Evolutionary conservation across 225 moss, liverwort and hornwort species (phyloP), one percentile per base, ranked within the genome.

Genomic region (Neckera pumila): DNA sequence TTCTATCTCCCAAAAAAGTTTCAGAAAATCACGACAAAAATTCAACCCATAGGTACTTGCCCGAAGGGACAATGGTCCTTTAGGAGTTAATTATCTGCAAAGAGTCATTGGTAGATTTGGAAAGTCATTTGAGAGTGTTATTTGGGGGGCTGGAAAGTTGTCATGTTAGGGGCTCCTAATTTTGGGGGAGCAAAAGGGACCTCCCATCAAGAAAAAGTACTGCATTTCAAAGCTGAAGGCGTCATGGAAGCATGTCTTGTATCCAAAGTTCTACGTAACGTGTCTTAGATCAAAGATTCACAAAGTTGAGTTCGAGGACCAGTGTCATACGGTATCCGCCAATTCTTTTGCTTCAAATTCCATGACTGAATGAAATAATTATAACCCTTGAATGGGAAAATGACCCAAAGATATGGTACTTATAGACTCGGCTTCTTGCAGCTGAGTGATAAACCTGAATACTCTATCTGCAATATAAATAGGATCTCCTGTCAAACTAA

Each of bases 301-400:
- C 42, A 80, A 57, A 47, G 45, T 30, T 80, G 45, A 70, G 45
- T 59, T 87, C 14, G 20, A 49, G 42, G 31, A 76, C 33, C 76
- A 79, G 59, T 23, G 4, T 54, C 76, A 63, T 54, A 84, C 8
- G 27, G 17, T 69, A 23, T n/a, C 47, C 47, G 54, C 28, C 47
- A 84, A 84, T 63, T 65, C 47, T 17, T 34, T 57, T 63, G 76
- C 45, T 87, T 80, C 6, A 53, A 87, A 76, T 81, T 63, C 82
- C 85, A 90, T 92, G 82, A 89, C 87, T 85, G 81, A 85, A 87
- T 91, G 87, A 69, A 91, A 87, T 78, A 90, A 87, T 85, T 83
- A 74, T 59, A 89, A 82, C 82, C 85, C 89, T 85, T 72, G 87
- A 34, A 85, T 56, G 87, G 80, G 84, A 67, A 45, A 84, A 80